These are phyloP conservation scores for Ophiostoma novo-ulmi DNA, from an alignment of 2,329 filamentous ascomycete species.

Conservation along the genomic window DNA sequence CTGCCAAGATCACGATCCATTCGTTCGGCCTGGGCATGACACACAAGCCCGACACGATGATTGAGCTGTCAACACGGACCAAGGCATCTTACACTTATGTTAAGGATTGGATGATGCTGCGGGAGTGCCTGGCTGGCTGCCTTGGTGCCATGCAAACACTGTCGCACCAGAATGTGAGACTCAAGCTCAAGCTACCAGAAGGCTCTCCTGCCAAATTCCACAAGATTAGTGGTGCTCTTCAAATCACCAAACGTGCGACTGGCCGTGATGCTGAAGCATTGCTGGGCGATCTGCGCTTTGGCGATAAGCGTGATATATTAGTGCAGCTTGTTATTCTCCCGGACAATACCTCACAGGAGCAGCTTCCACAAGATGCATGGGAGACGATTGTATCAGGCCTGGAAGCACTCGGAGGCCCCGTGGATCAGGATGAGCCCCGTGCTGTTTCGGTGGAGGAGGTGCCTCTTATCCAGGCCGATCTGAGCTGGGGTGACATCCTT, in stretches of 20 bases:
- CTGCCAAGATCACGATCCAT: conserved; percentile 94
- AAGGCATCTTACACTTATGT: conserved; percentile 98
- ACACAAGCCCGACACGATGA: conserved; percentile 98
- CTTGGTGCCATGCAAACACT: conserved; percentile 85
- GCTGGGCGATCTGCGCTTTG: conserved; percentile 86
- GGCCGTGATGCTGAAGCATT: conserved; percentile 91
- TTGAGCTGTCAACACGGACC: conserved; percentile 88
- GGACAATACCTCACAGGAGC: conserved; percentile 75
- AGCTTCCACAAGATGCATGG: conserved; percentile 89
- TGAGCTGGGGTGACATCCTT: conserved; percentile 88
- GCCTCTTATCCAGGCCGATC: conserved; percentile 88
- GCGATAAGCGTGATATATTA: conserved; percentile 88
- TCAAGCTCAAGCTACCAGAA: conserved; percentile 89
- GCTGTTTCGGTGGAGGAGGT: conserved; percentile 86
- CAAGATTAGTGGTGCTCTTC: conserved; percentile 93
- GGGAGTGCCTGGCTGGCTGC: conserved; percentile 91
- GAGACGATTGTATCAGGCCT: conserved; percentile 94
- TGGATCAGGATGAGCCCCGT: conserved; percentile 81
- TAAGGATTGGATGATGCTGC: conserved; percentile 99
- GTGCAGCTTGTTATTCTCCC: conserved; percentile 90
- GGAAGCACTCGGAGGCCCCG: conserved; percentile 82
- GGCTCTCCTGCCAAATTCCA: conserved; percentile 97
- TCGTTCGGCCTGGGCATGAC: conserved; percentile 95
- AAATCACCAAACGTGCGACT: conserved; percentile 93
- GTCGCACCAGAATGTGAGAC: conserved; percentile 97